phyloP scores from a whole-genome alignment of 441 rosid genomes.

The Hura crepitans region DNA sequence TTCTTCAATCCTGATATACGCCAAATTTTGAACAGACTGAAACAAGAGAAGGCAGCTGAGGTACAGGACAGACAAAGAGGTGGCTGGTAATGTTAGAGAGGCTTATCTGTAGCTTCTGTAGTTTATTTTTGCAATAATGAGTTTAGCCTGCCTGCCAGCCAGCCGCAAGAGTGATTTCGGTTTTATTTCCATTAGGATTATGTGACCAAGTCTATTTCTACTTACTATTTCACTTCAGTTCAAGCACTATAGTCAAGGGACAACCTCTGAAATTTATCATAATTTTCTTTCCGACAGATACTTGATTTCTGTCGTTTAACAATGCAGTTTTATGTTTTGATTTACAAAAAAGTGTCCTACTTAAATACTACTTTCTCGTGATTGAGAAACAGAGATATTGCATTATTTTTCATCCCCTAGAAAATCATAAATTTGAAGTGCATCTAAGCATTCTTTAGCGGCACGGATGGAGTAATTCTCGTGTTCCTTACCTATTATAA shows the following conservation, averaged over 20 bases:
- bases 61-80: slow-evolving; percentile 35
- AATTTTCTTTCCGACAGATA: too few relatives aligned
- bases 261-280: not conserved
- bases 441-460: not conserved
- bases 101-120: not conserved
- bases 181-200: not conserved
- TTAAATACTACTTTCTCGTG: too few relatives aligned
- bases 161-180: not conserved
- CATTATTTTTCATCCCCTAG: too few relatives aligned
- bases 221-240: not conserved
- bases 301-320: not conserved
- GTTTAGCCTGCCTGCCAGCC: not conserved
- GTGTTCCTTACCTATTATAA: not conserved
- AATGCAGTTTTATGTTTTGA: not conserved
- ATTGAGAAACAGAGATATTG: not conserved
- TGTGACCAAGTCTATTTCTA: not conserved
- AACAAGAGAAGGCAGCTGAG: slow-evolving; percentile 48
- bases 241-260: not conserved
- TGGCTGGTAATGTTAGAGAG: slow-evolving; percentile 22
- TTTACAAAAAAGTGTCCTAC: not conserved
- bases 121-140: not conserved
- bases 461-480: not conserved
- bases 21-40: slow-evolving; percentile 47
- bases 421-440: not conserved
- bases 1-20: slow-evolving; percentile 38